Evolutionary conservation across 1,139 yeast species (phyloP).

Genomic region (Hyphopichia buzzinii): DNA sequence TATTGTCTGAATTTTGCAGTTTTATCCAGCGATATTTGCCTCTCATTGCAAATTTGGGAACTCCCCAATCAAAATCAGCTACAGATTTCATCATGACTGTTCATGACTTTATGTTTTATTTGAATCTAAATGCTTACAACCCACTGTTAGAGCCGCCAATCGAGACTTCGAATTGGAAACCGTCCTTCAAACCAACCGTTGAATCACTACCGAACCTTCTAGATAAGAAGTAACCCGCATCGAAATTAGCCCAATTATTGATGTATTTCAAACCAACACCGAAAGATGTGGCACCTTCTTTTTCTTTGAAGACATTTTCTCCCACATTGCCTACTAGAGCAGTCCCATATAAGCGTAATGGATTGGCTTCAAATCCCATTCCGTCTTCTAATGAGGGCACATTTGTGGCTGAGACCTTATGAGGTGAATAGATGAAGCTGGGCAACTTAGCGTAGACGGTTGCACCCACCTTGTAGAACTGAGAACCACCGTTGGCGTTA

Average conservation of each 20-base stretch:
- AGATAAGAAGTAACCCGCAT: conserved; percentile 45
- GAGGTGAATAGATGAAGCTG: conserved; percentile 21
- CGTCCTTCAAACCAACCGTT: conserved; percentile 39
- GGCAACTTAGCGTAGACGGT: conserved; percentile 41
- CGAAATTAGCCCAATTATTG: conserved; percentile 46
- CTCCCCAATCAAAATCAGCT: too few species aligned
- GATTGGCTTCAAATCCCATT: conserved; percentile 25
- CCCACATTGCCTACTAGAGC: conserved; percentile 34
- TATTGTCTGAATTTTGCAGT: too few species aligned
- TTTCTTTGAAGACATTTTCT: conserved; percentile 24
- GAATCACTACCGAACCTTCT: conserved; percentile 20
- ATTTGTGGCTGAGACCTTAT: conserved; percentile 11
- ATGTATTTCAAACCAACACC: conserved; percentile 46
- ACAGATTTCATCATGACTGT: too few species aligned
- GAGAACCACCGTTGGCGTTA: conserved; percentile 40
- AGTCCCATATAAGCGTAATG: conserved; percentile 44
- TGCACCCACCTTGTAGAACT: conserved; percentile 34
- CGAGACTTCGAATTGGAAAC: conserved; percentile 47
- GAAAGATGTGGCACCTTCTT: conserved; percentile 28
- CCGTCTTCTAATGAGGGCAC: conserved; percentile 13
- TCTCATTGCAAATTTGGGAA: too few species aligned
- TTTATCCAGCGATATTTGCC: too few species aligned
- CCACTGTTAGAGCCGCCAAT: conserved; percentile 41
- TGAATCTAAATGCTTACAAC: not conserved
- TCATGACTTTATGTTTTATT: too few species aligned